Base-by-base conservation (phyloP, 176 grass and related monocot genomes). In the Triticum turgidum region DNA sequence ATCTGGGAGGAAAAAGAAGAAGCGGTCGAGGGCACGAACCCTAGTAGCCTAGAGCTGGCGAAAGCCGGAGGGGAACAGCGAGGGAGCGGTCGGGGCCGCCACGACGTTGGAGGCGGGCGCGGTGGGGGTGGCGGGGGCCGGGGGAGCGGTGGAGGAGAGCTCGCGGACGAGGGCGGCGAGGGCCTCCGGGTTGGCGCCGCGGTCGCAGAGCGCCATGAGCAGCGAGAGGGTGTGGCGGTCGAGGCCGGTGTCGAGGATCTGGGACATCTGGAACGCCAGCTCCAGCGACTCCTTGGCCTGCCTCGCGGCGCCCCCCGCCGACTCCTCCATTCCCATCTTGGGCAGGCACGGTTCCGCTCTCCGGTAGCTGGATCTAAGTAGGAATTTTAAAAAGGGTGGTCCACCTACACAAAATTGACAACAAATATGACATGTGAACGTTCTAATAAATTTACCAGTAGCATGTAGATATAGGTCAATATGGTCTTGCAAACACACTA, bases 191-290 rank as follows among this genome's bases (percentile, higher is more conserved):
- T 97, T 97, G 10, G 92, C 91, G 58, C 89, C 89, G 7, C 94
- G 91, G 87, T 97, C 91, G 80, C 91, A 96, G 80, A 96, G 94
- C 56, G 94, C 91, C 79, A 96, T 91, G 82, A 96, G 85, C 44
- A 96, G 94, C 54, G 94, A 96, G 79, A 96, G 83, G 52, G 91
- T 96, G 87, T 96, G 89, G 75, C 89, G 94, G 35, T 96, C 91
- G 7, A 96, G 85, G 30, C 85, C 89, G 11, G 89, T 88, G 82
- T 86, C 89, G 2, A 96, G 89, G 68, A 96, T 91, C 85, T 96
- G 89, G 15, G 94, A 94, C 87, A 96, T 88, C 85, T 94, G 85
- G 83, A 93, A 96, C 8, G 89, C 89, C 54, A 94, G 82, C 69
- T 96, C 94, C 62, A 94, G 87, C 15, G 94, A 96, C 64, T 96